Conservation (phyloP, 306 rosid species). For the Quercus cerris region DNA sequence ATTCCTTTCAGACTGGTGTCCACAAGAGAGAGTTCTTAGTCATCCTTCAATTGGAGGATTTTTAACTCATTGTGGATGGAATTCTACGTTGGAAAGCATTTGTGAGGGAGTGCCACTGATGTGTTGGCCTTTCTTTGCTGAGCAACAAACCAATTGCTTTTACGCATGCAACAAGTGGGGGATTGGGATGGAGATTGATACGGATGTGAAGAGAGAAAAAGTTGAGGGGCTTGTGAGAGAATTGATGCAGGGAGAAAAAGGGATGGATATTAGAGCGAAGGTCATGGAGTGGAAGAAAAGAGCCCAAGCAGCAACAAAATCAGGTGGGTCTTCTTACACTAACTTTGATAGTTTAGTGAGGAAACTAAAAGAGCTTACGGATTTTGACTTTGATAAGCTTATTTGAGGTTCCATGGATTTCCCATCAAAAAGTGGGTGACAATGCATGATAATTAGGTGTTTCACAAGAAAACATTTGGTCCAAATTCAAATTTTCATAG, state of each 20-base stretch:
- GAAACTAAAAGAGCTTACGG: too few species aligned
- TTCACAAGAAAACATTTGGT: too few species aligned
- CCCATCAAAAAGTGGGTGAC: too few species aligned
- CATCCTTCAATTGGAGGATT: slow-evolving; percentile 30
- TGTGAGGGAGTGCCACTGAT: slow-evolving; percentile 34
- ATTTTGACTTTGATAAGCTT: too few species aligned
- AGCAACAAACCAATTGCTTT: slow-evolving; percentile 39
- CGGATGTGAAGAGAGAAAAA: slow-evolving; percentile 31
- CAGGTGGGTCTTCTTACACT: slow-evolving; percentile 33
- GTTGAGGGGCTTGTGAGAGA: slow-evolving; percentile 39
- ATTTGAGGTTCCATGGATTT: too few species aligned
- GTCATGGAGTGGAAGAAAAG: slow-evolving; percentile 33
- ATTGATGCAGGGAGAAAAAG: slow-evolving; percentile 31
- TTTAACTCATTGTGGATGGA: slow-evolving; percentile 41
- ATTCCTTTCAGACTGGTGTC: slow-evolving; percentile 31
- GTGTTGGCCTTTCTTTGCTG: slow-evolving; percentile 43
- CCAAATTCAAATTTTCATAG: too few species aligned
- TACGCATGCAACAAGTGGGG: slow-evolving; percentile 31
- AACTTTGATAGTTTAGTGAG: too few species aligned
- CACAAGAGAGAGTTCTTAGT: slow-evolving; percentile 29
- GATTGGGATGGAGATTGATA: slow-evolving; percentile 37
- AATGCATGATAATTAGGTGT: too few species aligned
- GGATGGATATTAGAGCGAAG: slow-evolving; percentile 23
- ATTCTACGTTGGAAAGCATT: slow-evolving; percentile 36
- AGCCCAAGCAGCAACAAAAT: slow-evolving; percentile 27